These are phyloP conservation scores for Rosa lucieae DNA, from an alignment of 306 rosid genomes.

Conservation along the genomic window DNA sequence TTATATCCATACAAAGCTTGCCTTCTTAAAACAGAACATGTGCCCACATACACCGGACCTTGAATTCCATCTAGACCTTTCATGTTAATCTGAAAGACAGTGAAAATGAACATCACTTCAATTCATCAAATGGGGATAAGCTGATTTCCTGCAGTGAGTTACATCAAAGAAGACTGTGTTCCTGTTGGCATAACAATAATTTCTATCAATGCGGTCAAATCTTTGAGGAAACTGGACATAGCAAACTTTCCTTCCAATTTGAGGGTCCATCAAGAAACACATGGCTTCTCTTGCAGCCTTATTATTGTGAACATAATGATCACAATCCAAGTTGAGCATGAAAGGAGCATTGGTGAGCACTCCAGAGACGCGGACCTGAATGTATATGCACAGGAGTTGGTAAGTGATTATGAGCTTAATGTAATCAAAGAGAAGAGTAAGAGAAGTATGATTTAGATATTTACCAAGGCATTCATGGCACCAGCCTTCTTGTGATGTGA, in stretches of 20 bases:
- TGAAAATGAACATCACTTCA: constrained; percentile 17
- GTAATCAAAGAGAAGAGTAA: constrained; percentile 18
- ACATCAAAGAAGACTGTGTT: constrained; percentile 95
- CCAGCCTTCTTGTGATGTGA: constrained; percentile 97
- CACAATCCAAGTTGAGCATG: constrained; percentile 93
- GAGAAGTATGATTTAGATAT: constrained; percentile 12
- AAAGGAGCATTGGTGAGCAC: constrained; percentile 93
- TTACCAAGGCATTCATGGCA: constrained; percentile 95
- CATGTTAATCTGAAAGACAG: constrained; percentile 80
- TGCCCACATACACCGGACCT: constrained; percentile 95
- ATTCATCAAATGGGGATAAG: background rate
- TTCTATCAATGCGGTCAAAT: constrained; percentile 83
- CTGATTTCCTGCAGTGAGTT: constrained; percentile 25
- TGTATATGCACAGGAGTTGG: background rate
- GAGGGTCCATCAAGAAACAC: constrained; percentile 97
- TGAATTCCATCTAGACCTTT: constrained; percentile 95
- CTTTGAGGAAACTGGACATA: constrained; percentile 93
- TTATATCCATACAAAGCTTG: constrained; percentile 89
- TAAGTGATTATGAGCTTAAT: background rate
- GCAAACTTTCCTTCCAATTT: constrained; percentile 72
- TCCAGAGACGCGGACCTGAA: constrained; percentile 90
- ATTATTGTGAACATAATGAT: constrained; percentile 88
- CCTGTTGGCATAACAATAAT: constrained; percentile 94
- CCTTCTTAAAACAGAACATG: constrained; percentile 92
- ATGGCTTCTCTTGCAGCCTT: constrained; percentile 80